A percentile compares a stretch with the other conserved stretches of the same genome.
Evolutionary conservation across 805 yeast species (phyloP).

Genomic region (Ogataea parapolymorpha): DNA sequence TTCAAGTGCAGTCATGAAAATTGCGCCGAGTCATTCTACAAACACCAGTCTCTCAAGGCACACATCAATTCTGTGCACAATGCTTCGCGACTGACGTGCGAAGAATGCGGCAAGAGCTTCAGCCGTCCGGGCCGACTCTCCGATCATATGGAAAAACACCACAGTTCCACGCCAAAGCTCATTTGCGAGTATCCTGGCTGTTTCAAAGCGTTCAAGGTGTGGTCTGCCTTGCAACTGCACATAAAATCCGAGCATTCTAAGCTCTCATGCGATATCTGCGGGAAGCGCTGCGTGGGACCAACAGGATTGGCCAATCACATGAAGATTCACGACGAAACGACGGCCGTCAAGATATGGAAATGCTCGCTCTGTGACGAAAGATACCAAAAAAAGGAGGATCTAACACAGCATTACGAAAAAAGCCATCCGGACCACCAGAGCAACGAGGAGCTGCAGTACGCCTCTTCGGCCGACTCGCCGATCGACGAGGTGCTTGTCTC

Average conservation of each 20-base stretch:
- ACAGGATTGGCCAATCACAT: conserved; percentile 70
- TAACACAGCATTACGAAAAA: conserved; percentile 53
- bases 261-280: conserved; percentile 60
- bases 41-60: conserved; percentile 70
- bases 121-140: conserved; percentile 61
- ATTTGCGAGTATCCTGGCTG: conserved; percentile 66
- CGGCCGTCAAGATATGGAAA: conserved; percentile 59
- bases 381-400: conserved; percentile 55
- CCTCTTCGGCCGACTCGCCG: background rate
- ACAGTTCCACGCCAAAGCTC: conserved; percentile 46
- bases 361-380: conserved; percentile 52
- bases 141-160: conserved; percentile 64
- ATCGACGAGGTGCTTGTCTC: conserved; percentile 1
- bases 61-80: conserved; percentile 67
- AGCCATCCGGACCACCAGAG: conserved; percentile 32
- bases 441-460: conserved; percentile 15
- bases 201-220: conserved; percentile 55
- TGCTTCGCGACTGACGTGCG: conserved; percentile 49
- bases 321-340: conserved; percentile 59
- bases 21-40: conserved; percentile 67
- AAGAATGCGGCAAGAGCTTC: conserved; percentile 61
- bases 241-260: conserved; percentile 71
- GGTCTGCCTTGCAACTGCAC: conserved; percentile 74
- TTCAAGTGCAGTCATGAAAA: conserved; percentile 57
- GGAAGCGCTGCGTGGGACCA: conserved; percentile 68